phyloP scores from a whole-genome alignment of 2,329 filamentous ascomycete genomes.

The Passalora sequoiae region DNA sequence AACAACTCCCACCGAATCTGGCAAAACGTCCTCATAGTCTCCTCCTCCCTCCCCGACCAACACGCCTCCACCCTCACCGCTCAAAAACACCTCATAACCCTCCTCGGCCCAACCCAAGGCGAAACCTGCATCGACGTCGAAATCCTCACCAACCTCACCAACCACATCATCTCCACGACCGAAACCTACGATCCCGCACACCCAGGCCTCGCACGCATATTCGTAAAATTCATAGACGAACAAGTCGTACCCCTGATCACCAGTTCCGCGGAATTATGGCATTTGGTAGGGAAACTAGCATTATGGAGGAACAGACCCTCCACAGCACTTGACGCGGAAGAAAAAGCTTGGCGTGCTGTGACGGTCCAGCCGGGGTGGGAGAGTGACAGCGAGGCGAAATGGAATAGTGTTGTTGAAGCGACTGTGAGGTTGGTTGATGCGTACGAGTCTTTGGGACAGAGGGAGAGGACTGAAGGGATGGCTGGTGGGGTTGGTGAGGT shows the following conservation, averaged over 20 bases:
- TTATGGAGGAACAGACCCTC: slow-evolving; percentile 66
- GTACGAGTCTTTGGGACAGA: slow-evolving; percentile 65
- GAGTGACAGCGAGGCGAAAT: slow-evolving; percentile 54
- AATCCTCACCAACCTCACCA: slow-evolving; percentile 66
- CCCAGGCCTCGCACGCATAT: slow-evolving; percentile 53
- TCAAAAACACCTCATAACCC: slow-evolving; percentile 67
- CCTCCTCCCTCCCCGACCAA: slow-evolving; percentile 69
- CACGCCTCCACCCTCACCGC: slow-evolving; percentile 71
- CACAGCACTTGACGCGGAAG: slow-evolving; percentile 73
- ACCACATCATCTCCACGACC: slow-evolving; percentile 57
- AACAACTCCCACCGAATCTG: slow-evolving; percentile 88
- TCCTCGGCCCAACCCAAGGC: slow-evolving; percentile 60
- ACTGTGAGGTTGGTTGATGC: slow-evolving; percentile 77
- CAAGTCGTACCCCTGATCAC: slow-evolving; percentile 80
- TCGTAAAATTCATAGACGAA: slow-evolving; percentile 69
- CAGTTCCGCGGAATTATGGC: slow-evolving; percentile 69
- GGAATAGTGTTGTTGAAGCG: slow-evolving; percentile 67
- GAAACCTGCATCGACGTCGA: slow-evolving; percentile 74
- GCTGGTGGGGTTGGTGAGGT: slow-evolving; percentile 47
- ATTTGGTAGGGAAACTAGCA: slow-evolving; percentile 64
- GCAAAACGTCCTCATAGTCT: slow-evolving; percentile 91
- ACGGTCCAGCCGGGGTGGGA: slow-evolving; percentile 52
- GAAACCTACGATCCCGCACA: slow-evolving; percentile 40
- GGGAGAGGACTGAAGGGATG: slow-evolving; percentile 49
- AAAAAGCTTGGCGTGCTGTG: slow-evolving; percentile 81